Evolutionary conservation across 352 stramenopile genomes (phyloP).

Genomic region (Vaucheria bursata): DNA sequence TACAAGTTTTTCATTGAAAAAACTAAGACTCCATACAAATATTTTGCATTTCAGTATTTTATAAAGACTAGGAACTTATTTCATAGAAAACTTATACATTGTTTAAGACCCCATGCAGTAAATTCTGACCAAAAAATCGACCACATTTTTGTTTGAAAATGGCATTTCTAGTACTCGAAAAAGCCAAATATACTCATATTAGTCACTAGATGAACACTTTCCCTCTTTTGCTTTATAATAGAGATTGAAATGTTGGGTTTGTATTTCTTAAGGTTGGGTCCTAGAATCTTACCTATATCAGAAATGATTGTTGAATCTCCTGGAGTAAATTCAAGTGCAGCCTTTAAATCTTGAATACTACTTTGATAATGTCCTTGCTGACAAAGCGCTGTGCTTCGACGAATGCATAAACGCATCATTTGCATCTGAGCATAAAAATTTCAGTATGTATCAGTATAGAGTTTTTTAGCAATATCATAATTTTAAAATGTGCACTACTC

Average conservation of each 20-base stretch:
- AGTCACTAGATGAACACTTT: background rate
- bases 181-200: too few relatives aligned
- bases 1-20: too few relatives aligned
- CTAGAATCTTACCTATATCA: constrained; percentile 4
- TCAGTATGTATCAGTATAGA: background rate
- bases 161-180: too few relatives aligned
- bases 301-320: background rate
- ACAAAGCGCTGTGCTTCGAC: background rate
- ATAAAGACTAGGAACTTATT: too few relatives aligned
- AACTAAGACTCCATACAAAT: too few relatives aligned
- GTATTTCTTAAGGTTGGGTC: background rate
- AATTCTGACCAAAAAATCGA: too few relatives aligned
- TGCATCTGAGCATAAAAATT: background rate
- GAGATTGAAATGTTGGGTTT: background rate
- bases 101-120: too few relatives aligned
- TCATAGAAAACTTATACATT: too few relatives aligned
- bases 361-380: background rate
- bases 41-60: too few relatives aligned
- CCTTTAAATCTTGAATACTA: background rate
- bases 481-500: too few relatives aligned
- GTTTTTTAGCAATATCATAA: too few relatives aligned
- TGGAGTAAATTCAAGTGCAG: background rate
- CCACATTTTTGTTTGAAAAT: too few relatives aligned
- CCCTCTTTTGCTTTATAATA: background rate
- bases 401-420: background rate